These are phyloP conservation scores for Psilocybe cubensis DNA, from an alignment of 768 basidiomycete genomes.

Conservation along the genomic window DNA sequence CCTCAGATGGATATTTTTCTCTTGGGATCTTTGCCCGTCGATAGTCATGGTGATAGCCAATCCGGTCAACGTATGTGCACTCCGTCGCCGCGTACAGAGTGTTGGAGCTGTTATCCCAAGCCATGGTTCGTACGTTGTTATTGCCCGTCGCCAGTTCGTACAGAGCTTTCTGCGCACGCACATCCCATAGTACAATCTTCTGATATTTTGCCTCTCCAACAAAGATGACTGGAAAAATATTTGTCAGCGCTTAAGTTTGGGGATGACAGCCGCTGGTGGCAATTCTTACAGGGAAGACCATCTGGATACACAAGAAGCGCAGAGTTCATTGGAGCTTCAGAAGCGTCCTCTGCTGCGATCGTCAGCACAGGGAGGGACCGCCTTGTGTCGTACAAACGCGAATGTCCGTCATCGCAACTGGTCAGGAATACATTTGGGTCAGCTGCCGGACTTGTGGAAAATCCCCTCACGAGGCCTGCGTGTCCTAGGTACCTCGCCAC, in stretches of 20 bases:
- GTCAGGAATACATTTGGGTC: constrained; percentile 42
- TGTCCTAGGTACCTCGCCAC: constrained; percentile 39
- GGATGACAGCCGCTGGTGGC: too few species aligned
- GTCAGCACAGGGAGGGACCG: constrained; percentile 37
- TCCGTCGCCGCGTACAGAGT: constrained; percentile 39
- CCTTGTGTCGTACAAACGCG: constrained; percentile 42
- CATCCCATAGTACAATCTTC: constrained; percentile 45
- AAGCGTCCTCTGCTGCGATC: constrained; percentile 22
- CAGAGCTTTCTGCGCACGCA: constrained; percentile 35
- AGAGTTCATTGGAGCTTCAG: constrained; percentile 20
- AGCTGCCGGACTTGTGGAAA: constrained; percentile 33
- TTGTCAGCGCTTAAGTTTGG: too few species aligned
- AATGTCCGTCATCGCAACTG: constrained; percentile 38
- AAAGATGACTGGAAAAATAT: constrained; percentile 32
- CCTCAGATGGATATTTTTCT: too few species aligned
- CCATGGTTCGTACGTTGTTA: constrained; percentile 37
- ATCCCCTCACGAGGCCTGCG: constrained; percentile 30
- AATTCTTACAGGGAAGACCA: constrained; percentile 24
- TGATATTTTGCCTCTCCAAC: constrained; percentile 31
- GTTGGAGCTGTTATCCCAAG: constrained; percentile 33
- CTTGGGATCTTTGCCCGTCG: constrained; percentile 18
- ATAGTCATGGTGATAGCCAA: too few species aligned
- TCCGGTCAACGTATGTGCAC: constrained; percentile 28
- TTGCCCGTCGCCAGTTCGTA: constrained; percentile 51
- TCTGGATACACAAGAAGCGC: constrained; percentile 38